Base-by-base conservation (phyloP, 768 basidiomycete species). In the Nevesoporus exiguus region DNA sequence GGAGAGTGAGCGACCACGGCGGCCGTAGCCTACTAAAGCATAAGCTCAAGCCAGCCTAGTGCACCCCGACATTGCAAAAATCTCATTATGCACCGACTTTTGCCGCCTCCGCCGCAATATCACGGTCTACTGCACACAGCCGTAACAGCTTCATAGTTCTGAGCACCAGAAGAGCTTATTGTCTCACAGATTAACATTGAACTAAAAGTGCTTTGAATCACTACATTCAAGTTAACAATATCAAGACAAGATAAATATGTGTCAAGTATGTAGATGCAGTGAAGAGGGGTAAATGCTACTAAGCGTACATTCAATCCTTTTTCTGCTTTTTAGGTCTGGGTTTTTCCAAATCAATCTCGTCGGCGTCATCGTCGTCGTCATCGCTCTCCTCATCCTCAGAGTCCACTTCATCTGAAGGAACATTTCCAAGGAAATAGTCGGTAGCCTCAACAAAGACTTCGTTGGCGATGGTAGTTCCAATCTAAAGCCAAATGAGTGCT, bases 271-370 rank as follows among this genome's bases (percentile, higher is more conserved):
- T 48, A 59, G 42, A 45, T 24, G 50, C 48, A n/a, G 34, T 44
- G 54, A 13, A 24, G 34, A 55, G 41, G 52, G 44, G 56, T 47
- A 61, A 54, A 58, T 56, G 42, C 22, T 51, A 39, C 47, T 11
- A 19, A 47, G 58, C 42, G 40, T 39, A 49, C 57, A 62, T 53
- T 72, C 57, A 71, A 48, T 66, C 69, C 59, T 69, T 69, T 65
- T 81, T 82, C 73, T 80, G 82, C 73, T 86, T 90, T 74, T 92
- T 92, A 50, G 82, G 65, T 57, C 82, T 78, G 40, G 90, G 91
- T 71, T 89, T 87, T 70, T 93, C 91, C 53, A 93, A 74, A 72
- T 93, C 91, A 72, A 93, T 93, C 69, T 93, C 91, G 41, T 85
- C 89, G 42, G 81, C 89, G 22, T 90, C 41, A 3, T 43, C 85